Conservation (phyloP, 441 rosid genomes). For the Brassica hybrid region DNA sequence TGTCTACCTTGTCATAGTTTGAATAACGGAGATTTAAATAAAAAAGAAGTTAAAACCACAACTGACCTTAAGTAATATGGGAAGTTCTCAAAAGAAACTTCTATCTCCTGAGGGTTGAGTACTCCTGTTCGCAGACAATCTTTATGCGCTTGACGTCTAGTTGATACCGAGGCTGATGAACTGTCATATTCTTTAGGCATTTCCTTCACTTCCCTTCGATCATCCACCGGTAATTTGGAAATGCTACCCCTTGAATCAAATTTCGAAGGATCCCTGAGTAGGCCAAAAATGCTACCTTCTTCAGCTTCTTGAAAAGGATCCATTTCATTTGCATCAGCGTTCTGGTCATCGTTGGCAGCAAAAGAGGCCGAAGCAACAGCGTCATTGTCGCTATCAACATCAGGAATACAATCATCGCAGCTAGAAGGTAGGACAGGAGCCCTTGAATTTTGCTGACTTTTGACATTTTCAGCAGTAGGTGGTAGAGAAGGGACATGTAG, state of each 20-base stretch:
- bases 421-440: conserved; percentile 56
- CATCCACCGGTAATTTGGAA: conserved; percentile 59
- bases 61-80: conserved; percentile 85
- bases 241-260: conserved; percentile 57
- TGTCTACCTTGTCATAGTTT: conserved; percentile 5
- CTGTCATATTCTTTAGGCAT: conserved; percentile 37
- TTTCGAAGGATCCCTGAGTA: conserved; percentile 59
- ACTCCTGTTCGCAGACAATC: conserved; percentile 68
- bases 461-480: conserved; percentile 55
- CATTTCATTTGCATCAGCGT: conserved; percentile 51
- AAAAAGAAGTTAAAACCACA: background rate
- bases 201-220: conserved; percentile 47
- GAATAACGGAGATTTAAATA: background rate
- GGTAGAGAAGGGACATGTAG: conserved; percentile 59
- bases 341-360: conserved; percentile 54
- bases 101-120: conserved; percentile 60
- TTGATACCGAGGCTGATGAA: conserved; percentile 41
- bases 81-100: conserved; percentile 80
- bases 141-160: conserved; percentile 69
- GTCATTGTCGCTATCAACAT: conserved; percentile 61
- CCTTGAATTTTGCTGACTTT: conserved; percentile 61
- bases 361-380: conserved; percentile 51
- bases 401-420: conserved; percentile 57
- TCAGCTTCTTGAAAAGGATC: conserved; percentile 56
- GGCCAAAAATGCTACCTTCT: conserved; percentile 54